Base-by-base conservation (phyloP, 192 early-diverging fungal genomes). In the Umbelopsis ramanniana region DNA sequence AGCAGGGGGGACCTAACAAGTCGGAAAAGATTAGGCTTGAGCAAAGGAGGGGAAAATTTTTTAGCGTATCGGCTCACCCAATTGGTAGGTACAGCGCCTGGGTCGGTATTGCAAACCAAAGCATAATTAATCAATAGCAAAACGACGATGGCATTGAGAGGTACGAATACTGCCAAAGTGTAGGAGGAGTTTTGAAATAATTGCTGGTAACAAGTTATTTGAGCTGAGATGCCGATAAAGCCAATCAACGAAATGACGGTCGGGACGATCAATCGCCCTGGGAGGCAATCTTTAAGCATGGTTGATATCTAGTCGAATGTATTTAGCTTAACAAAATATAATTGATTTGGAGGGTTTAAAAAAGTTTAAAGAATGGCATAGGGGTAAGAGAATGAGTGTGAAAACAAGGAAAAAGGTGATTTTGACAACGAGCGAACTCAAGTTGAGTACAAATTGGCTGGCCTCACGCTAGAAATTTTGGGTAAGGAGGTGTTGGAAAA, bases 71-170 rank as follows among this genome's bases (percentile, higher is more conserved):
- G 12, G n/a, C 46, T 26, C 69, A 81, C 86, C 84, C 84, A 89
- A 43, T 79, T 72, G 1, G 78, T 69, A 29, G 95, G 94, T 10
- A 94, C 92, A 15, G 80, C 71, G n/a, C 97, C 97, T 0, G 97
- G 95, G 67, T 92, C 80, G 24, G 92, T 93, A 1, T 75, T 79
- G 66, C 87, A 89, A 12, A 93, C 91, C 26, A 94, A 81, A 67
- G 86, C 91, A 79, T 97, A 99, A 83, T 97, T 96, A 82, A 91
- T 84, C 80, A 88, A 92, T n/a, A 96, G 88, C 43, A 91, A 84
- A 35, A 89, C 78, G 24, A 94, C 86, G 53, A 86, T 82, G 43
- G 92, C 63, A 80, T 99, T 94, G 85, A 97, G 95, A 6, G 91
- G 89, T 11, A 83, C 82, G 12, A 89, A 86, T 14, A 90, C 69